Evolutionary conservation across 2,329 filamentous ascomycete species (phyloP), one percentile per base, ranked within the genome.

Genomic region (Rhexocercosporidium sp.): DNA sequence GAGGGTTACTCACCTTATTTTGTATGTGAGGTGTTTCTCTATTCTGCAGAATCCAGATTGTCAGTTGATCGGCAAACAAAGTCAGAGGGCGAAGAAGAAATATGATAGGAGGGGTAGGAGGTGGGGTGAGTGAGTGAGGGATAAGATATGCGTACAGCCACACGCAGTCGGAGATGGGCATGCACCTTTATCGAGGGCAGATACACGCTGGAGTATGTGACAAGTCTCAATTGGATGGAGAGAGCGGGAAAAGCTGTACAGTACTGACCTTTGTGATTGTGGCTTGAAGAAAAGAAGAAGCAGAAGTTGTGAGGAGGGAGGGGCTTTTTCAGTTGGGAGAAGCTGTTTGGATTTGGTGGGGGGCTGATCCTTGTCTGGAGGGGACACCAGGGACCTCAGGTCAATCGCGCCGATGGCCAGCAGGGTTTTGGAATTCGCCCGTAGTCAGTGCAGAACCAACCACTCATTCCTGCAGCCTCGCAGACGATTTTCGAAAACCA

Each of bases 11-110:
- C 47, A 68, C 70, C 65, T 74, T 71, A 47, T 66, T 64, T 65
- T 66, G 59, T 44, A 56, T 44, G 18, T 56, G 53, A n/a, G 9
- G 16, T n/a, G 9, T 29, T 64, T 47, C n/a, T 49, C 9, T 64
- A 20, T 37, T 49, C 59, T 51, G 44, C 47, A 59, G 65, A 62
- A 64, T 62, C 22, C 49, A 27, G 49, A 51, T 51, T 64, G 65
- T 74, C 70, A 75, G 74, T 73, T 69, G 41, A 61, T 61, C 25
- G 63, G 47, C 57, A 59, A 39, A 57, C 39, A 60, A 46, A 66
- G 51, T 59, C 18, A 49, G 49, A 31, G 60, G 60, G 44, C 22
- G 49, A 54, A 63, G 47, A 63, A 63, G 61, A 63, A 63, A 64
- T 47, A 59, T 59, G 53, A 16, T 31, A 29, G 46, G 44, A 49